These are phyloP conservation scores for Salix brachista DNA, from an alignment of 345 rosid species.

Conservation along the genomic window DNA sequence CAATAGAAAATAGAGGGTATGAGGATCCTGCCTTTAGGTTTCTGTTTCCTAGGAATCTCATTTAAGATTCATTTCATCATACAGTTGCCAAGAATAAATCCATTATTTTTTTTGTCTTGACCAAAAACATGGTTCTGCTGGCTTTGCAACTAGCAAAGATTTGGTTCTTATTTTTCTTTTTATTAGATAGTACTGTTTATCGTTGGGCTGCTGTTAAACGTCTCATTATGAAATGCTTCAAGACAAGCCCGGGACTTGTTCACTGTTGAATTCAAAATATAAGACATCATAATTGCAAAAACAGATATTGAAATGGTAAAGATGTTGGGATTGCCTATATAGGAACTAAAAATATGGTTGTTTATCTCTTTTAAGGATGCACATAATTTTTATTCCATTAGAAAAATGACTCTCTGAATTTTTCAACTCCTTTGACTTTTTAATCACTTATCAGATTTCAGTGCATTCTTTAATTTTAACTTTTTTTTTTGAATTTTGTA, in stretches of 20 bases:
- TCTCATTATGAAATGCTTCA: neutral
- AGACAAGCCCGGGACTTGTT: neutral
- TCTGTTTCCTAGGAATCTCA: neutral
- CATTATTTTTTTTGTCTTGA: neutral
- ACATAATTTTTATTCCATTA: neutral
- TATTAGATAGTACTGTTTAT: neutral
- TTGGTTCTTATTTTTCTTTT: neutral
- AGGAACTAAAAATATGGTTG: neutral
- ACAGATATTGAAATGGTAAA: neutral
- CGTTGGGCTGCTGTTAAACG: neutral
- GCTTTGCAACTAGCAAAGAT: neutral
- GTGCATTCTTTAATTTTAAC: neutral
- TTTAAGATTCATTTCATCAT: neutral
- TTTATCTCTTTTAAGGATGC: neutral
- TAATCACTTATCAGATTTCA: neutral
- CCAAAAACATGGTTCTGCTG: neutral
- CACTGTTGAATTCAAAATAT: neutral
- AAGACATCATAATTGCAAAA: neutral
- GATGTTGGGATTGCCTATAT: neutral
- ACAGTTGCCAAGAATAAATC: neutral
- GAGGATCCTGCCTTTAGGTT: neutral
- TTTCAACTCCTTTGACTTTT: neutral
- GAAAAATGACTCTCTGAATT: neutral
- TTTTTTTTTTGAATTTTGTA: neutral
- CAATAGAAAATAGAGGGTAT: neutral